Evolutionary conservation across 2,329 filamentous ascomycete genomes (phyloP), one percentile per base, ranked within the genome.

Genomic region (Aspergillus costaricaensis): DNA sequence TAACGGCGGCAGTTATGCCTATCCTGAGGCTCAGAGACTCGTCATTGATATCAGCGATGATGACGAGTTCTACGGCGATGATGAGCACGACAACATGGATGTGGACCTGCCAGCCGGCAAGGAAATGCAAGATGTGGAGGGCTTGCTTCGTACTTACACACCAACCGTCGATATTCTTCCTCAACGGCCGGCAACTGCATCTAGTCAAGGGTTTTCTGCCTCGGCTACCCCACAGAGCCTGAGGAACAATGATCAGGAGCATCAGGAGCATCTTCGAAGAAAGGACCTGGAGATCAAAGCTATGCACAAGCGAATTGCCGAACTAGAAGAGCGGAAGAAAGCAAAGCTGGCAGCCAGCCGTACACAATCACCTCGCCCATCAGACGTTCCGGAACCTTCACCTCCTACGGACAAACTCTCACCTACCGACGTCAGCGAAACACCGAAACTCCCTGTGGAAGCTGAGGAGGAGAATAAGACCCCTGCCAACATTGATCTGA

Each of bases 21-120:
- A 62, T 23, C 79, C 83, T 55, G 82, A 88, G 23, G 19, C 39
- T 7, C 82, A 87, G 53, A 84, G 84, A 2, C 84, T 96, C 55
- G 85, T 96, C 41, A 96, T 96, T 66, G 86, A 96, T 65, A 88
- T 96, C 41, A 96, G 91, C 71, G 93, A 96, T 27, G 86, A 88
- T 65, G 86, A 88, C 64, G 87, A 89, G 60, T 80, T 74, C 8
- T 74, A 76, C 52, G 72, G 67, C 4, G 70, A 75, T 55, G 70
- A 74, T 36, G 70, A 72, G 30, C 65, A 63, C 10, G 66, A 69
- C 19, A 50, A 59, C n/a, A 73, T 74, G 72, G 68, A 72, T 4
- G 58, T 69, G n/a, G 70, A 70, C 44, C 62, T 66, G 5, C 71
- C 69, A 3, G 67, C 76, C 1, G 68, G 70, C n/a, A 76, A 75